Conservation (phyloP, 2,329 filamentous ascomycete species). For the Fusarium azukiicola region DNA sequence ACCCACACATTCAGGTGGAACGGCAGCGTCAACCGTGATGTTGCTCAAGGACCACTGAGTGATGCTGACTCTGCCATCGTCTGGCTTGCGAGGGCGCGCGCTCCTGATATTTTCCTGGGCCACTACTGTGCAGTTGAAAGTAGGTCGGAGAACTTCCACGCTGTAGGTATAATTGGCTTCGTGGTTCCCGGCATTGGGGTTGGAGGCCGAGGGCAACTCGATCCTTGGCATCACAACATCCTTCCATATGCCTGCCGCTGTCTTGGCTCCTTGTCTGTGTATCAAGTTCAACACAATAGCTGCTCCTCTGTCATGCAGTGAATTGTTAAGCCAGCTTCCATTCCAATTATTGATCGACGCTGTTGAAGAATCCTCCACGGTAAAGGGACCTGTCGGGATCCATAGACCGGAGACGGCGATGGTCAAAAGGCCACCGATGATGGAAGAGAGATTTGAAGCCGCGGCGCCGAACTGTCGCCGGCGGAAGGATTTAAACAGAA, state of each 20-base stretch:
- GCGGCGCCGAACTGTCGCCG: not conserved
- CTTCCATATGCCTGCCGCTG: not conserved
- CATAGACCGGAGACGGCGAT: slow-evolving; percentile 31
- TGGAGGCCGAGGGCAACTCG: not conserved
- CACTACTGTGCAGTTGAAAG: not conserved
- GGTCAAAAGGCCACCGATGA: slow-evolving; percentile 12
- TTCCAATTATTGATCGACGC: not conserved
- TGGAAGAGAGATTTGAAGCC: not conserved
- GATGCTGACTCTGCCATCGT: too few relatives aligned
- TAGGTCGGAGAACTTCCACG: not conserved
- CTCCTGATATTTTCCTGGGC: not conserved
- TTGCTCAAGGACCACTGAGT: too few relatives aligned
- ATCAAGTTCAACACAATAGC: not conserved
- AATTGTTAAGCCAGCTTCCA: not conserved
- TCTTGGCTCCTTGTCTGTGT: not conserved
- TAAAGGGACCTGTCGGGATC: not conserved
- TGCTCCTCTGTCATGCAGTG: not conserved
- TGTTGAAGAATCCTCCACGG: not conserved
- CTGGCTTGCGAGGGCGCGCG: too few relatives aligned
- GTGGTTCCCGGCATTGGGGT: not conserved
- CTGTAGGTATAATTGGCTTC: not conserved
- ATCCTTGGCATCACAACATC: not conserved
- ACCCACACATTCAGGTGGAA: not conserved
- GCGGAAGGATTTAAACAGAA: not conserved
- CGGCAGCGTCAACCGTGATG: too few relatives aligned